These are phyloP conservation scores for Backusella tarrabulga DNA, from an alignment of 192 early-diverging fungal genomes.

Conservation along the genomic window DNA sequence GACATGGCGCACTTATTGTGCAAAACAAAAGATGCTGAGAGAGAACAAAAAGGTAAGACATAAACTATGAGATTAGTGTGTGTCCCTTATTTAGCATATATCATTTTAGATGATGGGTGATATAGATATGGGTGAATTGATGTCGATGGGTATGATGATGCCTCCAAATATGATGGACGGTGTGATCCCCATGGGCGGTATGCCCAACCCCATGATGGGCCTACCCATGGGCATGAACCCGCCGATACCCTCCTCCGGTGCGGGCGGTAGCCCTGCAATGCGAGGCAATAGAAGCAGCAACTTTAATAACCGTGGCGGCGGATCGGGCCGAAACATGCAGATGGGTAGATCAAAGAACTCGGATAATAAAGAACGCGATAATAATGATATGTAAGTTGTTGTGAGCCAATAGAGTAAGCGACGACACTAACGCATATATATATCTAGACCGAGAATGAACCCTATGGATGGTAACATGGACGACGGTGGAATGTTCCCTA, in stretches of 20 bases:
- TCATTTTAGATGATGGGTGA: conserved; percentile 37
- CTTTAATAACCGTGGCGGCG: background rate
- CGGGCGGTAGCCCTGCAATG: background rate
- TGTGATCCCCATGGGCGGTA: conserved; percentile 30
- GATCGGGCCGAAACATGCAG: conserved; percentile 11
- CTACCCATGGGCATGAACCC: conserved; percentile 23
- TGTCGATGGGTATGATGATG: conserved; percentile 45
- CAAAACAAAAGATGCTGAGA: conserved; percentile 88
- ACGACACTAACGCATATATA: too few relatives aligned
- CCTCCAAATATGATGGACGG: conserved; percentile 40
- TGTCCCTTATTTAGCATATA: background rate
- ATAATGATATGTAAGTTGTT: conserved; percentile 16
- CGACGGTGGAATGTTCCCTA: conserved; percentile 14
- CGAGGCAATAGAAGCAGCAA: background rate
- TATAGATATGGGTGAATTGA: conserved; percentile 47
- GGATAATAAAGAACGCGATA: conserved; percentile 11
- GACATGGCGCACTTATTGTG: conserved; percentile 92
- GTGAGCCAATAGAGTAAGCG: too few relatives aligned
- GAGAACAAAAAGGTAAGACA: conserved; percentile 51
- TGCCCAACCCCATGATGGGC: conserved; percentile 39
- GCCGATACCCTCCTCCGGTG: background rate
- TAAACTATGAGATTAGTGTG: background rate
- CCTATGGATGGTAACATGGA: conserved; percentile 18
- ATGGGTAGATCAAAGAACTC: conserved; percentile 17
- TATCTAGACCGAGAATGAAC: conserved; percentile 7